Evolutionary conservation across 495 filamentous ascomycete species (phyloP), one percentile per base, ranked within the genome.

Genomic region (Neurospora sp.): DNA sequence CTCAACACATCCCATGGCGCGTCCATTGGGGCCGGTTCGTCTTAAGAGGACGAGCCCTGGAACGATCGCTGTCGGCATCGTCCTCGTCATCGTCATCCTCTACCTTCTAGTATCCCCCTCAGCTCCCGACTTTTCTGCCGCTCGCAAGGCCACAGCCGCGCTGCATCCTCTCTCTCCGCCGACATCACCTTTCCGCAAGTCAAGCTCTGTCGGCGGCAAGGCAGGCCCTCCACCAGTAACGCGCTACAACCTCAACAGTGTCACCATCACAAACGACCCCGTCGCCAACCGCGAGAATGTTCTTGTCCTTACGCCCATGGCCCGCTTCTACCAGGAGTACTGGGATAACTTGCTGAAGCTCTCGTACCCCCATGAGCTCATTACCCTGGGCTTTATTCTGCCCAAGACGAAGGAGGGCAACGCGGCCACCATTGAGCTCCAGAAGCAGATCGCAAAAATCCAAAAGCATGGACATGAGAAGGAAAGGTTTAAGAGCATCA

Each of bases 311-410:
- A 98, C 96, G 0, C 96, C 96, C 4, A 89, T 98, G 78, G 92
- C 93, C 59, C 88, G 91, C 76, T 99, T 98, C 84, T 98, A 97
- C 82, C 90, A 91, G 75, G 91, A 84, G 74, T 98, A 97, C 85
- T 98, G 96, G 96, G 91, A 94, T 76, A 98, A 98, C 79, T 85
- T 99, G n/a, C 82, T 93, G 53, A 88, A 88, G 75, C 85, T 99
- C 66, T 86, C 82, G 77, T 99, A 97, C 80, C 96, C 96, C 10
- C 96, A 97, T 83, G 93, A 97, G 66, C 85, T 98, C 53, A 94
- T 99, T 77, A 94, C 93, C 0, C 85, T 99, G 35, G 96, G 93
- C n/a, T 99, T 98, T 83, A 99, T 99, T 78, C 88, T 96, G 38
- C 96, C 96, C 10, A 94, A 95, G 80, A 96, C 90, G 59, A 89